phyloP scores from a whole-genome alignment of 495 filamentous ascomycete genomes.

The Tetracladium marchalianum region DNA sequence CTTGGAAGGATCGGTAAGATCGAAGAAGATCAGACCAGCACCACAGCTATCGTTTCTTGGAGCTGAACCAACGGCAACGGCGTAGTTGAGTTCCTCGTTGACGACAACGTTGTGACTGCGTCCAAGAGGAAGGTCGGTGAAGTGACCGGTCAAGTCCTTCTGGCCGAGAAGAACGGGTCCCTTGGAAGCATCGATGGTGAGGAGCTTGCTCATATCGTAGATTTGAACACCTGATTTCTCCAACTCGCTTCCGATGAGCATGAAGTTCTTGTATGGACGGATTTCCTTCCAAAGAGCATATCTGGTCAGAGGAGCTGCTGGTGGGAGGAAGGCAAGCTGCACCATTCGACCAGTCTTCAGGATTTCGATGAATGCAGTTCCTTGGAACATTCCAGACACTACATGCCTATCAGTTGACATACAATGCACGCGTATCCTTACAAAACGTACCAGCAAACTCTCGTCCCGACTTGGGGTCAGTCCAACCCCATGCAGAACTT shows the following conservation, averaged over 20 bases:
- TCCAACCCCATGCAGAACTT: constrained; percentile 37
- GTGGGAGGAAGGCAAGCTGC: constrained; percentile 31
- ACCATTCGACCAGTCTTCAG: constrained; percentile 33
- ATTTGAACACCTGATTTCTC: not conserved
- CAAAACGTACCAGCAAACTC: constrained; percentile 48
- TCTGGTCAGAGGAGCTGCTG: too few species aligned
- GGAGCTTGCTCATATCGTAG: not conserved
- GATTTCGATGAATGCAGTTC: constrained; percentile 46
- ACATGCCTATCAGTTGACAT: constrained; percentile 18
- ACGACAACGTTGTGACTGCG: constrained; percentile 41
- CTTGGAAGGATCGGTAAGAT: constrained; percentile 38
- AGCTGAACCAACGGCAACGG: constrained; percentile 38
- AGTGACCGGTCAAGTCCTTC: constrained; percentile 26
- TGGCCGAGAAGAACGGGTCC: not conserved
- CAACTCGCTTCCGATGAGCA: not conserved
- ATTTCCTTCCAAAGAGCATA: not conserved
- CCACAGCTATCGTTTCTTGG: constrained; percentile 34
- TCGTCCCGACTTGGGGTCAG: constrained; percentile 36
- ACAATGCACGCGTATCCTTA: not conserved
- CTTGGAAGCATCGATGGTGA: not conserved
- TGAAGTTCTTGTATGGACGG: not conserved
- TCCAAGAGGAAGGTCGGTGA: constrained; percentile 32
- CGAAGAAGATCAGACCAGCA: constrained; percentile 44
- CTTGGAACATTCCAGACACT: constrained; percentile 44
- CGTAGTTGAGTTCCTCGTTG: constrained; percentile 38